A percentile compares a stretch with the other conserved stretches of the same genome.
phyloP scores from a whole-genome alignment of 176 grass and related monocot species.

The Tillandsia leiboldiana region DNA sequence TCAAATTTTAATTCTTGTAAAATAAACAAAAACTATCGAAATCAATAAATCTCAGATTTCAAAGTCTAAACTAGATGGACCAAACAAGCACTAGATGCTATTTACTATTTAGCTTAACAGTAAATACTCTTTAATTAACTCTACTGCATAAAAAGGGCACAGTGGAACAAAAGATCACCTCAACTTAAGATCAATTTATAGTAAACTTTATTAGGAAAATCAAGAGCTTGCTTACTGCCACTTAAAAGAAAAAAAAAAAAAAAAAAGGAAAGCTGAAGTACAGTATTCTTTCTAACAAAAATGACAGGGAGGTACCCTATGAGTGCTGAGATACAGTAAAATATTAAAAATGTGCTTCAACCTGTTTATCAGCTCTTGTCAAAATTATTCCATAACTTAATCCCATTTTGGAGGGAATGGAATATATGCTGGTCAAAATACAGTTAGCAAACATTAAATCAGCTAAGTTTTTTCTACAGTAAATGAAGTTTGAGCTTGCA shows the following conservation, averaged over 20 bases:
- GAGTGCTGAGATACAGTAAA: background rate
- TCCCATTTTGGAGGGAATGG: background rate
- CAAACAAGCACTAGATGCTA: too few relatives aligned
- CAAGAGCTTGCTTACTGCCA: background rate
- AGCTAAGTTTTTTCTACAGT: background rate
- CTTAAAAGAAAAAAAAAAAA: background rate
- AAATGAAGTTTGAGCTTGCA: background rate
- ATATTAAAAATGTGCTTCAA: background rate
- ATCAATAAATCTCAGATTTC: too few relatives aligned
- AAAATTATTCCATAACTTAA: conserved; percentile 2
- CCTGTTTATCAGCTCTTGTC: background rate
- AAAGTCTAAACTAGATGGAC: too few relatives aligned
- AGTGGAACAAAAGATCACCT: background rate
- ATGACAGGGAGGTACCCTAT: background rate
- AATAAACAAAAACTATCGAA: too few relatives aligned
- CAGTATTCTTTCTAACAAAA: background rate
- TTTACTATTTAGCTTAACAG: too few relatives aligned
- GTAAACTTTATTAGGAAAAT: background rate
- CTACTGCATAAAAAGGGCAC: background rate
- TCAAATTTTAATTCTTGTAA: too few relatives aligned
- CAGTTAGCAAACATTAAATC: background rate
- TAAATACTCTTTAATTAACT: background rate
- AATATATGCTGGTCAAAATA: background rate
- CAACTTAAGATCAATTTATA: background rate
- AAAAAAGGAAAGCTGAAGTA: background rate